Base-by-base conservation (phyloP, 495 filamentous ascomycete species). In the Hypoxylon rickii region DNA sequence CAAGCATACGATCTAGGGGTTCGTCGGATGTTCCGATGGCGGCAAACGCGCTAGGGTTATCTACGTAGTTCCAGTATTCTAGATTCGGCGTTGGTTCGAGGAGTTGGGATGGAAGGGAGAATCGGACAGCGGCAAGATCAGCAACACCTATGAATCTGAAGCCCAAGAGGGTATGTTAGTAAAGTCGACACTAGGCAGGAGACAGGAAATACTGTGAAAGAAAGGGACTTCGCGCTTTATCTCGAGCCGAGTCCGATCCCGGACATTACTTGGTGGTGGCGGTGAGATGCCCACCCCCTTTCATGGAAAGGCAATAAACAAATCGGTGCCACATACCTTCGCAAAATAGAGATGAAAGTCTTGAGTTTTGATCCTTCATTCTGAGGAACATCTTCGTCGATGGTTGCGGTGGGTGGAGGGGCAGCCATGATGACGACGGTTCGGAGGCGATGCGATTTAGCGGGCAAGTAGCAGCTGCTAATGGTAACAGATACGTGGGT, bases 61-160 rank as follows among this genome's bases (percentile, higher is more conserved):
- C 94, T 68, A 98, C 79, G 65, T 98, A 98, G 61, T 94, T 92
- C 94, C 94, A 98, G 73, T 98, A 98, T 77, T 98, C 94, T 56
- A 98, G 78, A 65, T 98, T 98, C 19, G 94, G 94, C 3, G 88
- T 92, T 13, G 94, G 94, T 68, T 98, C 94, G 60, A 98, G 79
- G 17, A 98, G 87, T 68, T 97, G 93, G 20, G 94, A 90, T 2
- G 94, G 94, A 18, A 98, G 81, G 1, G 93, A 97, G 76, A 98
- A 98, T 47, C 94, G 88, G 53, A 97, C 92, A 36, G 90, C 83
- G 16, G 94, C 94, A 57, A 98, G 93, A 75, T 98, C 94, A 58
- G 92, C 75, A 45, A 98, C 94, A 51, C 94, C 94, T 65, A 96
- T 89, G 67, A 96, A 97, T 64, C 90, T 92, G 61, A 44, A 49